Base-by-base conservation (phyloP, 495 filamentous ascomycete genomes). In the Cercophora newfieldiana region DNA sequence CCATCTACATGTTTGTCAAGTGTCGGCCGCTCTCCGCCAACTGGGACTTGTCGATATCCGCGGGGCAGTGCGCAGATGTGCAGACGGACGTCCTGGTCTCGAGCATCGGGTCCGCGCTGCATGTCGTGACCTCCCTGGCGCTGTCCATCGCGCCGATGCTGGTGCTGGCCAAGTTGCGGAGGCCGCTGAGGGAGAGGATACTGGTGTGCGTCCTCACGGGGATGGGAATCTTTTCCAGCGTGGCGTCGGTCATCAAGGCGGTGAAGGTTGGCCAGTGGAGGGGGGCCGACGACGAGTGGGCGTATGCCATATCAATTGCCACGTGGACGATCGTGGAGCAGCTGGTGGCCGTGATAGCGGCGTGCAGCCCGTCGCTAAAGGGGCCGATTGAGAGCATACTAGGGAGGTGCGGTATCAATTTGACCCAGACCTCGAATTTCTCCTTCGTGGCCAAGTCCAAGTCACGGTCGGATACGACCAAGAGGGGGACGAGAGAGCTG, bases 251-350 rank as follows among this genome's bases (percentile, higher is more conserved):
- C 16, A 19, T 28, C 7, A 59, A 59, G 57, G 60, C 63, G 2
- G 64, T 72, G 26, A 54, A 64, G 28, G 21, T 69, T 0, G 57
- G 53, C 0, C 5, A 51, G 16, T 71, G 66, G 50, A 7, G 25
- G 7, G n/a, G 22, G 25, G 31, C 25, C 18, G 30, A 50, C 7
- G 67, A 72, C 26, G 24, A 21, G n/a, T 69, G 67, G 62, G 65
- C 53, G 6, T 12, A 59, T 24, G 57, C 70, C 47, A 64, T 72
- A 24, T 14, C 65, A 12, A 61, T 72, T n/a, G 65, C 58, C 2
- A 67, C 67, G 3, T 72, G 67, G 67, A 69, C 67, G 22, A 22
- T 72, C 29, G 28, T 65, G 59, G 67, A 72, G 65, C 67, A 69
- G 60, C 54, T 67, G 19, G 51, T 72, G 44, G 63, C 67, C 24